Evolutionary conservation across 441 rosid species (phyloP), one percentile per base, ranked within the genome.

Genomic region (Metrosideros polymorpha): DNA sequence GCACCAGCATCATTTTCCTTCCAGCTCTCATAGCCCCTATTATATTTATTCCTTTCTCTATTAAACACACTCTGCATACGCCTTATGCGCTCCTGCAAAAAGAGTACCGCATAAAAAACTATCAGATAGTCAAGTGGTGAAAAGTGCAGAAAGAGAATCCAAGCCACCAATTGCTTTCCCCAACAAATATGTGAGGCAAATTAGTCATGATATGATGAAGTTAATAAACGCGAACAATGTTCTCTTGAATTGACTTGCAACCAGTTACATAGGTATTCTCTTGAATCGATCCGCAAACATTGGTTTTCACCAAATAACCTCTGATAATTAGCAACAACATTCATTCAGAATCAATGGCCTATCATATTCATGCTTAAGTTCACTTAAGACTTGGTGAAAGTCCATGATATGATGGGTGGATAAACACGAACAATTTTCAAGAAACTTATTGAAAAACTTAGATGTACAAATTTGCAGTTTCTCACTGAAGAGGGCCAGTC

Each of bases 11-110:
- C 96, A 91, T 88, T 91, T 89, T 95, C 96, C 91, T 85, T 94
- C 99, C 99, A 97, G 89, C 94, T 94, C 90, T 95, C 99, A 32
- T 92, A 96, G 84, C 95, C 91, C 71, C 94, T 93, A 86, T 89
- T 93, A 85, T 92, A 89, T 86, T 97, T 96, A 89, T 90, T 93
- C 91, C 97, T 91, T 90, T 94, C 99, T 86, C 98, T 92, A 89
- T 98, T 96, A 89, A 97, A 98, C 86, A 95, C 98, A 85, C 96
- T 95, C 90, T 96, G 99, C 99, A 96, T 98, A 19, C 97, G 99
- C 89, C 95, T 95, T 87, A 98, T 95, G 71, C 99, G 95, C 90
- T 98, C 99, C 99, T 97, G 88, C 12, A 90, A 89, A 89, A 86
- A 71, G 47, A 7, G 5, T 19, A 71, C 79, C n/a, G 7, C 22